These are phyloP conservation scores for Penstemon davidsonii DNA, from an alignment of 257 asterid species.

Conservation along the genomic window DNA sequence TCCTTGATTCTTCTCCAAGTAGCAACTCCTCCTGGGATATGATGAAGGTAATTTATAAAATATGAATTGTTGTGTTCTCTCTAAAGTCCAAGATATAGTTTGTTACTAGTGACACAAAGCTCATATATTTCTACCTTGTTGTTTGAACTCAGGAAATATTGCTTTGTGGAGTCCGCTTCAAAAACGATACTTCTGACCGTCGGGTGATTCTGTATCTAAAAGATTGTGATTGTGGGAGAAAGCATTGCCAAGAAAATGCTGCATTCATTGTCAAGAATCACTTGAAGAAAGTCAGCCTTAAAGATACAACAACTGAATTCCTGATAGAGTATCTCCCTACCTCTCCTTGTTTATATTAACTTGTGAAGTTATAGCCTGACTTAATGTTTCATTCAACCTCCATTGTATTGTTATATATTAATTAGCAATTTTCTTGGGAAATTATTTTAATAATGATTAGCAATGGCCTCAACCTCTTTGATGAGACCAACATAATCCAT, in stretches of 20 bases:
- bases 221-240: conserved; percentile 77
- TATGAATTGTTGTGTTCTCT: conserved; percentile 13
- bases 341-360: conserved; percentile 19
- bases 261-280: conserved; percentile 67
- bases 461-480: no score
- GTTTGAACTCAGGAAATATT: conserved; percentile 74
- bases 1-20: conserved; percentile 93
- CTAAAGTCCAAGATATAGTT: conserved; percentile 6
- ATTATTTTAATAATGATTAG: not conserved
- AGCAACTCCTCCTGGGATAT: conserved; percentile 98
- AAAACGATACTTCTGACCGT: conserved; percentile 75
- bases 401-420: conserved; percentile 1
- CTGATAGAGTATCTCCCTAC: conserved; percentile 70
- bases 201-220: conserved; percentile 68
- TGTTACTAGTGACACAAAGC: not conserved
- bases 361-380: conserved; percentile 6
- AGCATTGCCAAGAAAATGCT: conserved; percentile 73
- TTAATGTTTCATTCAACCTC: not conserved
- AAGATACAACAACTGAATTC: conserved; percentile 76
- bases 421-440: conserved; percentile 8
- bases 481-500: no score
- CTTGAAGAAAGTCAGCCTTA: conserved; percentile 73
- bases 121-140: conserved; percentile 22
- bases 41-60: conserved; percentile 73
- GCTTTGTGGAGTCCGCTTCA: conserved; percentile 79